Percentiles rank a stretch among this genome's conserved stretches.
Evolutionary conservation across 805 yeast species (phyloP).

Genomic region (Metschnikowia anglica): DNA sequence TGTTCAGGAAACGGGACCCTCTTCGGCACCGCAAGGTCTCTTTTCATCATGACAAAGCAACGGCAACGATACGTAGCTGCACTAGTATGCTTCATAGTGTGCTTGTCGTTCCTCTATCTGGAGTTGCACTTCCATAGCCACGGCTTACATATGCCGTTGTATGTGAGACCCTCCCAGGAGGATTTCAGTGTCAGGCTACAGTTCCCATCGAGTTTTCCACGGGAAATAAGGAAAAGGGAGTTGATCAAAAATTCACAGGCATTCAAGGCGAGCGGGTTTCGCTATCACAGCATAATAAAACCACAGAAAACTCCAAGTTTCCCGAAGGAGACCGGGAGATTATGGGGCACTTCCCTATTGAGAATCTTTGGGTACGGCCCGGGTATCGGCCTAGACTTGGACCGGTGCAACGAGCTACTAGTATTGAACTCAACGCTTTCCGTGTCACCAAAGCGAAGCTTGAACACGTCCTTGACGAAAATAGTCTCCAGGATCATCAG

Average conservation of each 20-base stretch:
- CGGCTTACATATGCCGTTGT: conserved; percentile 9
- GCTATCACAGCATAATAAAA: conserved; percentile 2
- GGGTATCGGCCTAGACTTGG: conserved; percentile 5
- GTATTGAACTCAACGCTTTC: conserved; percentile 4
- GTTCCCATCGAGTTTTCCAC: conserved; percentile 10
- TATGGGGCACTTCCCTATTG: conserved; percentile 4
- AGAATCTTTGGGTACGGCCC: conserved; percentile 4
- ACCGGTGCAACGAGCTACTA: conserved; percentile 6
- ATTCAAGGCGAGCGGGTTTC: conserved; percentile 4
- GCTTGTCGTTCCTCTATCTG: conserved; percentile 2
- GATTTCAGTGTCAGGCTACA: conserved; percentile 3
- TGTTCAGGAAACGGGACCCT: too few relatives aligned
- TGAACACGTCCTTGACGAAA: conserved; percentile 2
- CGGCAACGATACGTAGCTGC: conserved; percentile 6
- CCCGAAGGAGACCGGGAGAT: neutral
- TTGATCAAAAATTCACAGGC: conserved; percentile 5
- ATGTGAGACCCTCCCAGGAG: neutral
- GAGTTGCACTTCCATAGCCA: conserved; percentile 6
- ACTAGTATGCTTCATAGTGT: neutral
- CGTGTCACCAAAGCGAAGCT: conserved; percentile 7
- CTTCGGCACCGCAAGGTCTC: neutral
- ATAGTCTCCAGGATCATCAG: conserved; percentile 5
- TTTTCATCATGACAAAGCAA: conserved; percentile 5
- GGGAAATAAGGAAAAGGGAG: conserved; percentile 3
- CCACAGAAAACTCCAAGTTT: neutral